Evolutionary conservation across 352 stramenopile species (phyloP).

Genomic region (Pythium coloratum): DNA sequence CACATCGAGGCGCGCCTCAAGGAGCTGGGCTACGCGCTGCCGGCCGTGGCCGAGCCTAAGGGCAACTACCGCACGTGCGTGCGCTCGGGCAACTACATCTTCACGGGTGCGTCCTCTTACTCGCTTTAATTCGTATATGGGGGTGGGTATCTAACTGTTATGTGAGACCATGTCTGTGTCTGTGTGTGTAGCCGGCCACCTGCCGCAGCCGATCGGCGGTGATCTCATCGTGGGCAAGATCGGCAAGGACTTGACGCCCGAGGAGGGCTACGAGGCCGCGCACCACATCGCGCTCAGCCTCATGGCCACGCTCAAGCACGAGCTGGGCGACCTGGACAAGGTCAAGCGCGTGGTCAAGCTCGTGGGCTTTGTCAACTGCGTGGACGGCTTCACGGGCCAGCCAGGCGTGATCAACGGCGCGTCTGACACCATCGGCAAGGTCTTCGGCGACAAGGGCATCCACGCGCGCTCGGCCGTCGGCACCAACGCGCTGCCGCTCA

Average conservation of each 20-base stretch:
- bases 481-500: slow-evolving; percentile 95
- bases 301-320: slow-evolving; percentile 89
- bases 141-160: background rate
- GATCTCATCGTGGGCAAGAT: slow-evolving; percentile 89
- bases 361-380: slow-evolving; percentile 96
- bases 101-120: slow-evolving; percentile 45
- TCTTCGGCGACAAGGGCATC: slow-evolving; percentile 89
- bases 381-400: slow-evolving; percentile 91
- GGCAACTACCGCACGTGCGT: slow-evolving; percentile 89
- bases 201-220: slow-evolving; percentile 69
- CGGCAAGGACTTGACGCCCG: slow-evolving; percentile 83
- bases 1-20: slow-evolving; percentile 85
- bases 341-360: slow-evolving; percentile 96
- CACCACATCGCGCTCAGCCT: slow-evolving; percentile 90
- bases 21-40: slow-evolving; percentile 84
- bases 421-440: slow-evolving; percentile 92
- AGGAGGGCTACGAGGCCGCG: slow-evolving; percentile 91
- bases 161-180: slow-evolving; percentile 8
- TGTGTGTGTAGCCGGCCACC: slow-evolving; percentile 61
- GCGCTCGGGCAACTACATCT: slow-evolving; percentile 83
- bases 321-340: slow-evolving; percentile 91
- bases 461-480: slow-evolving; percentile 95
- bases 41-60: slow-evolving; percentile 82
- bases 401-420: slow-evolving; percentile 95
- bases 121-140: background rate